Percentiles rank a stretch among this genome's conserved stretches.
Evolutionary conservation across 2,329 filamentous ascomycete genomes (phyloP).

Genomic region (Sporothrix euskadiensis): DNA sequence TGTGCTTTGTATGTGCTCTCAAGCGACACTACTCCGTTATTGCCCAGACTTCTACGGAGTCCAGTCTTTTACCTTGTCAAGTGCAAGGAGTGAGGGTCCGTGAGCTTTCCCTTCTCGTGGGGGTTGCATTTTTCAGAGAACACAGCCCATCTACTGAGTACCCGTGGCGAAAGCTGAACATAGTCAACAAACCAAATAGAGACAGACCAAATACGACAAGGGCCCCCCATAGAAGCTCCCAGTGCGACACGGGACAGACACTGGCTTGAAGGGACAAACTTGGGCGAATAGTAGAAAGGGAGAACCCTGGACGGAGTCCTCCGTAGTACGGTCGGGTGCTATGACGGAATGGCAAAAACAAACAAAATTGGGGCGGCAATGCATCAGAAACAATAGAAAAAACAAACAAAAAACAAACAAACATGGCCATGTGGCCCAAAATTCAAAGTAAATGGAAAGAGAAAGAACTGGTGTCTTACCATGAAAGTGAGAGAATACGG

Average conservation of each 20-base stretch:
- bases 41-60: not conserved
- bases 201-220: not conserved
- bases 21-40: not conserved
- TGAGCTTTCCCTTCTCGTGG: not conserved
- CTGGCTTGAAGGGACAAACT: no score
- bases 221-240: not conserved
- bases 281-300: not conserved
- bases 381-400: not conserved
- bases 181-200: not conserved
- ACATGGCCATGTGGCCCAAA: not conserved
- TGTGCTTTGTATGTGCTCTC: not conserved
- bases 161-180: not conserved
- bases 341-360: not conserved
- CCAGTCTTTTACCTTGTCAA: not conserved
- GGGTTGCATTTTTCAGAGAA: constrained; percentile 12
- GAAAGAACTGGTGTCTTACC: not conserved
- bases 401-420: not conserved
- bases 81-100: not conserved
- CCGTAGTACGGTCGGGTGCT: not conserved
- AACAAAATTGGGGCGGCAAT: not conserved
- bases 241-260: constrained; percentile 2
- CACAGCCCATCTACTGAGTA: not conserved
- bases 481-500: not conserved
- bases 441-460: not conserved
- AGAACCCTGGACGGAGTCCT: not conserved